Conservation (phyloP, 805 yeast genomes). For the Metschnikowia chrysomelidarum region DNA sequence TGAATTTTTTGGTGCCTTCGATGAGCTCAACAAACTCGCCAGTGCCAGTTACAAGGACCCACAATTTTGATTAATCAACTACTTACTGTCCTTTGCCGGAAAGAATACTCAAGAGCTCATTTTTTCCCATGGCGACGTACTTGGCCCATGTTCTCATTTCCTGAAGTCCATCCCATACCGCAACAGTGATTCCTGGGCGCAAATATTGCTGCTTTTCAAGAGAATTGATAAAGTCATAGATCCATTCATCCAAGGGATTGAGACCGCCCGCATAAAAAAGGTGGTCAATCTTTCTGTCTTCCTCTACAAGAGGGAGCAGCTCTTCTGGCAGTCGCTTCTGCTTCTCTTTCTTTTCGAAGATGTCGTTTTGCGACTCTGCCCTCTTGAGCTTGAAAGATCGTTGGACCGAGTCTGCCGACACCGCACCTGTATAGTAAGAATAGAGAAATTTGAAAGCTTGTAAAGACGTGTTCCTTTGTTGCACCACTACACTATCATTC, state of each 20-base stretch:
- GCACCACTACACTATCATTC: slow-evolving; percentile 67
- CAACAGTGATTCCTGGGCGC: slow-evolving; percentile 56
- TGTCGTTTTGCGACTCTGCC: slow-evolving; percentile 15
- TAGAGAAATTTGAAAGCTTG: slow-evolving; percentile 57
- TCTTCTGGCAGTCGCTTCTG: slow-evolving; percentile 6
- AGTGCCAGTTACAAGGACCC: slow-evolving; percentile 50
- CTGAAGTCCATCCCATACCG: slow-evolving; percentile 43
- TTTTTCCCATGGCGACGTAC: slow-evolving; percentile 65
- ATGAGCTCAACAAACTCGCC: slow-evolving; percentile 55
- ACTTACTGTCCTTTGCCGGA: slow-evolving; percentile 15
- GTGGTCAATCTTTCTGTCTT: slow-evolving; percentile 9
- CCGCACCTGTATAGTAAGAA: slow-evolving; percentile 27
- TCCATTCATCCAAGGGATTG: slow-evolving; percentile 66
- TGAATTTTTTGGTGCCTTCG: slow-evolving; percentile 44
- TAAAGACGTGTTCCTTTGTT: slow-evolving; percentile 56
- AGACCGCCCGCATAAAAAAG: slow-evolving; percentile 61
- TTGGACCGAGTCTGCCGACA: slow-evolving; percentile 20
- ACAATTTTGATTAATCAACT: slow-evolving; percentile 26
- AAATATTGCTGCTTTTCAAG: slow-evolving; percentile 36
- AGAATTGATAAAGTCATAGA: slow-evolving; percentile 53
- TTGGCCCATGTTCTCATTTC: slow-evolving; percentile 56
- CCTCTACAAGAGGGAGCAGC: slow-evolving; percentile 9
- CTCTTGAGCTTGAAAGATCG: slow-evolving; percentile 26
- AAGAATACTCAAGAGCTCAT: slow-evolving; percentile 60
- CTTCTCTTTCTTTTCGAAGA: slow-evolving; percentile 1